These are phyloP conservation scores for Stagonosporopsis tanaceti DNA, from an alignment of 2,329 filamentous ascomycete genomes.

Conservation along the genomic window DNA sequence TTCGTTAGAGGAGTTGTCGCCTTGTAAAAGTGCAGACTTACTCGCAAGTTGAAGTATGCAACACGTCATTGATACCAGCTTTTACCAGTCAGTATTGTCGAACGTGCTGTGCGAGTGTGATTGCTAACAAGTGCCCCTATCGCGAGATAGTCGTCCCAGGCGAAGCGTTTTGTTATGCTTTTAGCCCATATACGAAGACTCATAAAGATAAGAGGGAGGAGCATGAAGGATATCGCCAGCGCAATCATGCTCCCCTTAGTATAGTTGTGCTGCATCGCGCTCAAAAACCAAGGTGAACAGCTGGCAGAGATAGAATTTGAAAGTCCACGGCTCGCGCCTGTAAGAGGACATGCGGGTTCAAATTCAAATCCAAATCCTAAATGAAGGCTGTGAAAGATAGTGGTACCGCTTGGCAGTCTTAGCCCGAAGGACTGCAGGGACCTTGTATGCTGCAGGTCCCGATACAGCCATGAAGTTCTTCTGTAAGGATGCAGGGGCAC, in stretches of 20 bases:
- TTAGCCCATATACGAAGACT: constrained; percentile 36
- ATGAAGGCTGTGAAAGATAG: neutral
- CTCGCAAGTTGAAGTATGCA: constrained; percentile 31
- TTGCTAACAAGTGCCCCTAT: constrained; percentile 32
- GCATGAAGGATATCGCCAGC: constrained; percentile 29
- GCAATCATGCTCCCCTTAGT: constrained; percentile 32
- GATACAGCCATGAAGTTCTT: neutral
- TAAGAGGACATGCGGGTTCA: neutral
- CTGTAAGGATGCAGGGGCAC: neutral
- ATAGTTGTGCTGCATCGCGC: constrained; percentile 34
- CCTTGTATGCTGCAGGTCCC: neutral
- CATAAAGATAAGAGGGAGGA: constrained; percentile 27
- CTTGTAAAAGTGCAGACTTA: constrained; percentile 10
- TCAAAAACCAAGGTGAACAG: neutral
- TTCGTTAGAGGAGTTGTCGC: neutral
- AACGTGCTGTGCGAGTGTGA: neutral
- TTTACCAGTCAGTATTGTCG: constrained; percentile 3
- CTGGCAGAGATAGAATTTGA: neutral
- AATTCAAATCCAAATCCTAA: no score
- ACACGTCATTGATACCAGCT: constrained; percentile 32
- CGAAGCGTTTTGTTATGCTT: constrained; percentile 26
- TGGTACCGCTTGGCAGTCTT: neutral
- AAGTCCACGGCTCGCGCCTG: neutral
- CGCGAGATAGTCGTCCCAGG: constrained; percentile 34
- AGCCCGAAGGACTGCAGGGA: neutral